Evolutionary conservation across 441 rosid species (phyloP).

Genomic region (Pelargonium exstipulatum): DNA sequence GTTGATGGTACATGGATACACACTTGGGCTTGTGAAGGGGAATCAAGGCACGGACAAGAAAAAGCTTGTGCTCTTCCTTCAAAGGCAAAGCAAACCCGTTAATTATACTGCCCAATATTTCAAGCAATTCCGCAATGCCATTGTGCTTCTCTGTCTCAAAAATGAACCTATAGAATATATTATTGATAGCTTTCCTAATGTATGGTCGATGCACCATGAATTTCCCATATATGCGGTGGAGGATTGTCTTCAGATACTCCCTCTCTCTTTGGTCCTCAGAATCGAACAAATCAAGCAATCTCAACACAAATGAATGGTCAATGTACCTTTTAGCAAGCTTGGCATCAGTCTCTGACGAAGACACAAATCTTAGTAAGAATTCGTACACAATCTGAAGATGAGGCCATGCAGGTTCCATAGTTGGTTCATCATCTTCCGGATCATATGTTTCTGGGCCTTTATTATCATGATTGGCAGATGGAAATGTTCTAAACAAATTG

Average conservation of each 20-base stretch:
- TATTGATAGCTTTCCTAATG: slow-evolving; percentile 70
- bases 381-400: slow-evolving; percentile 25
- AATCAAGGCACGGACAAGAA: slow-evolving; percentile 66
- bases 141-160: slow-evolving; percentile 27
- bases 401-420: slow-evolving; percentile 37
- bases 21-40: slow-evolving; percentile 87
- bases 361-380: slow-evolving; percentile 70
- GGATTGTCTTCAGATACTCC: slow-evolving; percentile 74
- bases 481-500: slow-evolving; percentile 67
- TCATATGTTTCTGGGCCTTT: slow-evolving; percentile 53
- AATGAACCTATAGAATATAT: slow-evolving; percentile 63
- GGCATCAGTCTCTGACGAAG: slow-evolving; percentile 71
- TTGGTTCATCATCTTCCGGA: slow-evolving; percentile 66
- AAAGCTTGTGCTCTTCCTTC: slow-evolving; percentile 88
- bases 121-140: slow-evolving; percentile 19
- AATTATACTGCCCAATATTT: slow-evolving; percentile 16
- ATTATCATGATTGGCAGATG: slow-evolving; percentile 43
- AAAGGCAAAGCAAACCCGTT: slow-evolving; percentile 63
- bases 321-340: slow-evolving; percentile 78
- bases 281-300: slow-evolving; percentile 69
- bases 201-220: slow-evolving; percentile 40
- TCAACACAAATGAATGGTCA: slow-evolving; percentile 78
- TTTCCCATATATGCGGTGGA: slow-evolving; percentile 30
- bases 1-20: slow-evolving; percentile 67
- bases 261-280: slow-evolving; percentile 86